A percentile compares a stretch with the other conserved stretches of the same genome.
Evolutionary conservation across 1,284 basidiomycete genomes (phyloP).

Genomic region (Termitomyces sp.): DNA sequence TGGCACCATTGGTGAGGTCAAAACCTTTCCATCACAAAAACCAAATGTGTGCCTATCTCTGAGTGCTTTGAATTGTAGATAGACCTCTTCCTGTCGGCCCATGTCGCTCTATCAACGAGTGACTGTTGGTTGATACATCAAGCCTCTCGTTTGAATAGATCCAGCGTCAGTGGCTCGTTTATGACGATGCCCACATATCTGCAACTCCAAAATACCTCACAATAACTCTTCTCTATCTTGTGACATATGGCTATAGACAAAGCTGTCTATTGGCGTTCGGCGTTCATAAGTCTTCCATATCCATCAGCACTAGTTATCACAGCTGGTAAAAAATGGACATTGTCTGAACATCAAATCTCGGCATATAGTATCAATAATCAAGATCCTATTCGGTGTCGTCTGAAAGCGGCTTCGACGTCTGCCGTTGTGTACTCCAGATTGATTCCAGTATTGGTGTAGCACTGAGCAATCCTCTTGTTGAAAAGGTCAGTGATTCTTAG

Average conservation of each 20-base stretch:
- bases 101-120: background rate
- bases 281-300: background rate
- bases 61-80: background rate
- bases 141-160: conserved; percentile 17
- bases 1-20: too few relatives aligned
- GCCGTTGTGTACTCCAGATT: conserved; percentile 68
- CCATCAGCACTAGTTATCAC: background rate
- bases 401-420: conserved; percentile 78
- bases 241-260: background rate
- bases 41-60: background rate
- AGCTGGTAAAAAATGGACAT: background rate
- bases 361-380: conserved; percentile 22
- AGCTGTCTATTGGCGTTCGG: background rate
- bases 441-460: conserved; percentile 70
- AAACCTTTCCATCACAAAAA: background rate
- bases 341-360: background rate
- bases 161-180: background rate
- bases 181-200: conserved; percentile 12
- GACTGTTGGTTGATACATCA: background rate
- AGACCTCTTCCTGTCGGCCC: background rate
- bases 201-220: background rate
- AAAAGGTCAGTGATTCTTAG: conserved; percentile 69
- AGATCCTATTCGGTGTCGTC: conserved; percentile 50
- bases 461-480: conserved; percentile 62
- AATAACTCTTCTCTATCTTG: background rate